Evolutionary conservation across 2,329 filamentous ascomycete species (phyloP).

Genomic region (Beauveria bassiana): DNA sequence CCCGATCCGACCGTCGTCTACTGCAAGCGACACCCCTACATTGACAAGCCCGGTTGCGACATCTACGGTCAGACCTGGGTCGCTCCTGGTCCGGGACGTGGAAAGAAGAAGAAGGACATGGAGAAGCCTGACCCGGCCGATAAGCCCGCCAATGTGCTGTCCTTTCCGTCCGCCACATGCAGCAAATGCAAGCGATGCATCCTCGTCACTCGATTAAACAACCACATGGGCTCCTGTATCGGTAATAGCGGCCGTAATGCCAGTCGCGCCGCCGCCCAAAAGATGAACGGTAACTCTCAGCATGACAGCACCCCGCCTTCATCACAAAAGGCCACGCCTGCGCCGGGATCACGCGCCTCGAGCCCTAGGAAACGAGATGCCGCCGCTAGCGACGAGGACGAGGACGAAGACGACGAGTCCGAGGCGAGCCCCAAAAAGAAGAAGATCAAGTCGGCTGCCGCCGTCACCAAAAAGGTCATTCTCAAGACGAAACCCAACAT

Average conservation of each 20-base stretch:
- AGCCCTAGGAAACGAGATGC: conserved; percentile 52
- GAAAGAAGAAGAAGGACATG: conserved; percentile 74
- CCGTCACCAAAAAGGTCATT: conserved; percentile 44
- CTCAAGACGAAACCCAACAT: conserved; percentile 43
- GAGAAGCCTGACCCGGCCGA: conserved; percentile 50
- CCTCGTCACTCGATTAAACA: conserved; percentile 56
- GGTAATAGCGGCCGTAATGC: conserved; percentile 58
- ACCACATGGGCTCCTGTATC: conserved; percentile 62
- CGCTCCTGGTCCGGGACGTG: conserved; percentile 59
- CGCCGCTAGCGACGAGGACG: conserved; percentile 37
- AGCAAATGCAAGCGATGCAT: conserved; percentile 61
- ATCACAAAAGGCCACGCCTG: conserved; percentile 55
- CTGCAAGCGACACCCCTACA: conserved; percentile 73
- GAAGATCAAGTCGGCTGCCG: conserved; percentile 40
- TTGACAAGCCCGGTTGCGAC: conserved; percentile 67
- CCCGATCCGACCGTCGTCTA: conserved; percentile 63
- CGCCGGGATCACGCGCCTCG: conserved; percentile 42
- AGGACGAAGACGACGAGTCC: conserved; percentile 43
- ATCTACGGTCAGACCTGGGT: conserved; percentile 80
- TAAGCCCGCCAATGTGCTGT: conserved; percentile 53
- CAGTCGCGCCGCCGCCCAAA: conserved; percentile 53
- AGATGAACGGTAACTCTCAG: conserved; percentile 51
- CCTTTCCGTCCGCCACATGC: conserved; percentile 58
- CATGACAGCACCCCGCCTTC: conserved; percentile 52
- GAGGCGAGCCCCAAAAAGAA: conserved; percentile 50